Evolutionary conservation across 768 basidiomycete genomes (phyloP).

Genomic region (Serendipita vermifera): DNA sequence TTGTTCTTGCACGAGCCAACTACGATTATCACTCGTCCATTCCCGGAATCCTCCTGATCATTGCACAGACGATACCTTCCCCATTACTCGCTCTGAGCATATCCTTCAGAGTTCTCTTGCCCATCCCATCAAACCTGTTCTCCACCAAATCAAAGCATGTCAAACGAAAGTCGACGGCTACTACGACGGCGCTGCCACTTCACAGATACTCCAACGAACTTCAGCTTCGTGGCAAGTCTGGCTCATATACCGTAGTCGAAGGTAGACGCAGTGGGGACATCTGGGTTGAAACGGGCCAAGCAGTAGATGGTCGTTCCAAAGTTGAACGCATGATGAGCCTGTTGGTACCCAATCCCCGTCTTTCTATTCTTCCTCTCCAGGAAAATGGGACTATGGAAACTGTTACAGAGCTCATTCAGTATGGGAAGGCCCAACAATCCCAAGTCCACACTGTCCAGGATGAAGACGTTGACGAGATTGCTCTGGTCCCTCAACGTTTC

Average conservation of each 20-base stretch:
- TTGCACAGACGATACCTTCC: slow-evolving; percentile 56
- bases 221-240: neutral
- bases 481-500: neutral
- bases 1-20: slow-evolving; percentile 30
- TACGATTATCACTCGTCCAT: slow-evolving; percentile 27
- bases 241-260: slow-evolving; percentile 44
- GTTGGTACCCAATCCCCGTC: slow-evolving; percentile 48
- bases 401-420: neutral
- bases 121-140: slow-evolving; percentile 44
- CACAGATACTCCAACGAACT: neutral
- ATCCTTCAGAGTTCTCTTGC: slow-evolving; percentile 46
- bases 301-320: slow-evolving; percentile 50
- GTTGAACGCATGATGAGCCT: slow-evolving; percentile 50
- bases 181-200: neutral
- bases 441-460: neutral
- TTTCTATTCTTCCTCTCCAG: slow-evolving; percentile 40
- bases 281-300: slow-evolving; percentile 62
- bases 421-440: slow-evolving; percentile 32
- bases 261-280: slow-evolving; percentile 60
- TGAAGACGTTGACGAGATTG: slow-evolving; percentile 11
- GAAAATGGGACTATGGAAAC: neutral
- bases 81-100: slow-evolving; percentile 53
- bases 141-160: slow-evolving; percentile 29
- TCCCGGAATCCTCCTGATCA: slow-evolving; percentile 38
- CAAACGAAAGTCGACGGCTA: slow-evolving; percentile 27